Evolutionary conservation across 305 asterid species (phyloP).

Genomic region (Solanum hybrid): DNA sequence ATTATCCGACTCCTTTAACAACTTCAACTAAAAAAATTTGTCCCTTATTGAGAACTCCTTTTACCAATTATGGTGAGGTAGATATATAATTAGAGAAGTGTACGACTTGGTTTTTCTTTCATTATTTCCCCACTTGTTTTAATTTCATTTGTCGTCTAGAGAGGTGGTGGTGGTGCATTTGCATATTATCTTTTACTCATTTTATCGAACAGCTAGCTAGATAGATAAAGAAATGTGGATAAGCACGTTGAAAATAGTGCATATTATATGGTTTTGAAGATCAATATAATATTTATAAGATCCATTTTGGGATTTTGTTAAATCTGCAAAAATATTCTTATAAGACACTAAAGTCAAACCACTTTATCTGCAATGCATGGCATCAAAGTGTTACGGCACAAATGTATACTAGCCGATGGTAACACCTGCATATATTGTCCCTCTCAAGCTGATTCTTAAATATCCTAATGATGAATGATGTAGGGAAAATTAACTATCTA

Average conservation of each 20-base stretch:
- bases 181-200: background rate
- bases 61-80: background rate
- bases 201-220: background rate
- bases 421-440: slow-evolving; percentile 1
- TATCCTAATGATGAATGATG: slow-evolving; percentile 2
- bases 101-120: background rate
- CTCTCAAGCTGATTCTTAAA: background rate
- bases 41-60: background rate
- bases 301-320: background rate
- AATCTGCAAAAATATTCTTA: background rate
- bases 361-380: slow-evolving; percentile 3
- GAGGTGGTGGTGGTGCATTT: background rate
- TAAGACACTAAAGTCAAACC: background rate
- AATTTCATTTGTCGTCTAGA: background rate
- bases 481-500: too few species aligned
- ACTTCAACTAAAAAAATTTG: background rate
- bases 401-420: slow-evolving; percentile 1
- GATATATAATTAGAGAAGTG: background rate
- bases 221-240: background rate
- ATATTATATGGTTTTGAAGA: background rate
- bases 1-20: background rate
- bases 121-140: background rate
- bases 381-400: slow-evolving; percentile 12
- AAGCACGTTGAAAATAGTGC: background rate
- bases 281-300: background rate